Conservation (phyloP, 495 filamentous ascomycete genomes). For the Penicillium coprophilum region DNA sequence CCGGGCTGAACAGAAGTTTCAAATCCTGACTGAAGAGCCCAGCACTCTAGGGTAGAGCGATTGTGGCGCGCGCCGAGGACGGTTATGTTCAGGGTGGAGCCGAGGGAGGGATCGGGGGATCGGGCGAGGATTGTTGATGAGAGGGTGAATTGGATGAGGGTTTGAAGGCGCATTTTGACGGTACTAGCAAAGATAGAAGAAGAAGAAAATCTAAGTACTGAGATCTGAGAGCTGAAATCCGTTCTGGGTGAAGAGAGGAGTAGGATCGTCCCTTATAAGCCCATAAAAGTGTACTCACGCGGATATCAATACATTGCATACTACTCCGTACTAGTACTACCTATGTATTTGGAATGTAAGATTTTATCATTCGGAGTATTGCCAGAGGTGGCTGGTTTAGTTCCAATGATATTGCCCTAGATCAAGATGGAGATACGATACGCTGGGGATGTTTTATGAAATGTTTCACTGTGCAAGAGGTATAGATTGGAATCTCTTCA, state of each 20-base stretch:
- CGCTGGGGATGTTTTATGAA: too few relatives aligned
- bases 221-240: neutral
- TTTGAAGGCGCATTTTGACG: slow-evolving; percentile 24
- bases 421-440: too few relatives aligned
- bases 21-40: slow-evolving; percentile 48
- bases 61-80: slow-evolving; percentile 38
- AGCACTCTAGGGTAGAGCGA: slow-evolving; percentile 55
- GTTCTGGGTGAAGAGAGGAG: neutral
- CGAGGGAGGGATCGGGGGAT: slow-evolving; percentile 7
- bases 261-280: neutral
- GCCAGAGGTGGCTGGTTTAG: too few relatives aligned
- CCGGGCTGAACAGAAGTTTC: slow-evolving; percentile 41
- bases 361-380: too few relatives aligned
- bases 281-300: neutral
- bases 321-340: too few relatives aligned
- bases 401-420: too few relatives aligned
- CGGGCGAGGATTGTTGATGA: slow-evolving; percentile 17
- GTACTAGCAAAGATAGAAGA: neutral
- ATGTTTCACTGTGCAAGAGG: too few relatives aligned
- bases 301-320: neutral
- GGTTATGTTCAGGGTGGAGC: slow-evolving; percentile 41
- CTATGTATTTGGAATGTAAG: too few relatives aligned
- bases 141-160: slow-evolving; percentile 22
- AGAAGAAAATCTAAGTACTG: neutral
- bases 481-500: too few relatives aligned